Evolutionary conservation across 768 basidiomycete genomes (phyloP).

Genomic region (Dentipellis fragilis): DNA sequence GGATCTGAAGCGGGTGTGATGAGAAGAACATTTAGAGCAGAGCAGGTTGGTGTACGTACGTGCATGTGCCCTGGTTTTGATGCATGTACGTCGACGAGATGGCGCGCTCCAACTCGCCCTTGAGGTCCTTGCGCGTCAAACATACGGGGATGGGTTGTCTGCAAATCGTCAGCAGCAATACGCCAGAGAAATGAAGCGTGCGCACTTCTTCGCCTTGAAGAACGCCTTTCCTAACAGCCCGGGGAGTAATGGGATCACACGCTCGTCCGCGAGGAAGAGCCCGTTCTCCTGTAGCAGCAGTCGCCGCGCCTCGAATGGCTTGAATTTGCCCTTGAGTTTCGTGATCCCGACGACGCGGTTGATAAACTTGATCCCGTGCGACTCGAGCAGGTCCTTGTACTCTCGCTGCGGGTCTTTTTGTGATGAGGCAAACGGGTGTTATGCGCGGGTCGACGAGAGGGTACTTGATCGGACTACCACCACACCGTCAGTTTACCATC

Average conservation of each 20-base stretch:
- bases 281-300: conserved; percentile 82
- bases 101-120: conserved; percentile 85
- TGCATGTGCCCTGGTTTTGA: conserved; percentile 87
- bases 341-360: conserved; percentile 81
- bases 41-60: conserved; percentile 40
- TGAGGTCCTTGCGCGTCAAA: conserved; percentile 80
- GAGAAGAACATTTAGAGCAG: not conserved
- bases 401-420: conserved; percentile 94
- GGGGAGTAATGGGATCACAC: conserved; percentile 80
- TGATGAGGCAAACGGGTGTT: conserved; percentile 78
- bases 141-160: conserved; percentile 97
- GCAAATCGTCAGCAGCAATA: conserved; percentile 6
- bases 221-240: conserved; percentile 81
- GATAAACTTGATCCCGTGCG: conserved; percentile 78
- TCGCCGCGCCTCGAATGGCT: conserved; percentile 73
- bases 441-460: conserved; percentile 78
- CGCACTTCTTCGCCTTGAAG: conserved; percentile 94
- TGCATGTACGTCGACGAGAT: conserved; percentile 94
- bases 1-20: conserved; percentile 37
- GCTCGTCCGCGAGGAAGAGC: conserved; percentile 88
- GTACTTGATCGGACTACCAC: conserved; percentile 59
- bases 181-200: conserved; percentile 1
- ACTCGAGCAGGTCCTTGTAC: conserved; percentile 88
- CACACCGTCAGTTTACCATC: not conserved
- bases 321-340: conserved; percentile 93